Conservation (phyloP, 106 monocot genomes). For the Phalaenopsis equestris region DNA sequence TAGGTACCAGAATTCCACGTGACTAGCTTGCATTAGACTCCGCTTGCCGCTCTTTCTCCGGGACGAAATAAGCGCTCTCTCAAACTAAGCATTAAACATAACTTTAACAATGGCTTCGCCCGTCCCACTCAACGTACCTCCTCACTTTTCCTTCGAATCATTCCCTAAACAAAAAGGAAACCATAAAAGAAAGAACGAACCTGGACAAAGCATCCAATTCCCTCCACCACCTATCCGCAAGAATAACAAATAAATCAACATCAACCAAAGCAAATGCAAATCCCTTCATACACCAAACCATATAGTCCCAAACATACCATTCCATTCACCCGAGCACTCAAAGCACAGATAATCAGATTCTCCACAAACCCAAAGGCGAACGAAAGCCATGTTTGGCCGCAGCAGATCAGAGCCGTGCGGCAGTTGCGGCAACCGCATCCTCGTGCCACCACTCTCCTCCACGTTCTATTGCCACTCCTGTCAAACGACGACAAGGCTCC, state of each 20-base stretch:
- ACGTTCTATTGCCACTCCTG: conserved; percentile 30
- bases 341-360: neutral
- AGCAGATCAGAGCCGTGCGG: conserved; percentile 18
- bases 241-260: neutral
- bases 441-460: conserved; percentile 12
- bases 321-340: neutral
- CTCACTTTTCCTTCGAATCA: no score
- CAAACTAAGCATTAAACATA: no score
- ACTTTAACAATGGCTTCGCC: no score
- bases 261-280: neutral
- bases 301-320: neutral
- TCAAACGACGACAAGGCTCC: conserved; percentile 9
- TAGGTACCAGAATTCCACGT: no score
- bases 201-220: neutral
- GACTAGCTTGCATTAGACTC: no score
- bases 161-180: no score
- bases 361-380: neutral
- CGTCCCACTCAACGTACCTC: no score
- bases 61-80: no score
- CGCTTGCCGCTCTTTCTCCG: no score
- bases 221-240: neutral
- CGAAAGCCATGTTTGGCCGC: neutral
- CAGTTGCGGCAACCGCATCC: conserved; percentile 16
- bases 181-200: no score
- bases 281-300: neutral